A percentile compares a stretch with the other conserved stretches of the same genome.
Evolutionary conservation across 331 rosid genomes (phyloP).

Genomic region (Cucumis variabilis): DNA sequence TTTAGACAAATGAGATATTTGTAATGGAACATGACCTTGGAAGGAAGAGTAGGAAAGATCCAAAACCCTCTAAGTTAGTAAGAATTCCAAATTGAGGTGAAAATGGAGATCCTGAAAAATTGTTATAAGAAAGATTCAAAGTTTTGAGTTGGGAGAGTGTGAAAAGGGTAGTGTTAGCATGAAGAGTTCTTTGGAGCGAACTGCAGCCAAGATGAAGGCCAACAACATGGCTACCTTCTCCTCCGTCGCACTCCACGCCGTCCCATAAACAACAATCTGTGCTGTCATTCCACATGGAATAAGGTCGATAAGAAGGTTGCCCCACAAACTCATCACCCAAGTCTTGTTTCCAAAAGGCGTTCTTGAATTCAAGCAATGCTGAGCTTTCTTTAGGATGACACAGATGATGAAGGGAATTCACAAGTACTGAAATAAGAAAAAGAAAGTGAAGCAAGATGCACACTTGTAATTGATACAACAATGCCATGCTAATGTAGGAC

Average conservation of each 20-base stretch:
- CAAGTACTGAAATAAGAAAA: neutral
- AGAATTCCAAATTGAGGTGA: constrained; percentile 1
- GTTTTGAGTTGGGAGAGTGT: constrained; percentile 7
- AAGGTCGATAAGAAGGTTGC: neutral
- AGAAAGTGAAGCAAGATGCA: no score
- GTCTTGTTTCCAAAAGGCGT: neutral
- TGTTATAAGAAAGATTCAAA: neutral
- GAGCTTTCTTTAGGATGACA: neutral
- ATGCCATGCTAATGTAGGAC: no score
- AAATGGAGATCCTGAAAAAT: neutral
- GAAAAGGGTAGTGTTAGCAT: constrained; percentile 18
- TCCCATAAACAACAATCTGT: constrained; percentile 18
- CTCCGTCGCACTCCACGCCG: neutral
- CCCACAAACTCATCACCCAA: no score
- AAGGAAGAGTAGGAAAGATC: neutral
- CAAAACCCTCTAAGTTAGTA: neutral
- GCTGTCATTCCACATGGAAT: neutral
- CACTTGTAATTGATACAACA: no score
- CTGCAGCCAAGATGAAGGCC: constrained; percentile 25
- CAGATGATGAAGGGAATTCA: neutral
- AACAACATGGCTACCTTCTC: neutral
- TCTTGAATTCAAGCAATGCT: neutral
- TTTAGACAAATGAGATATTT: neutral
- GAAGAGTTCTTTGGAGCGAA: neutral
- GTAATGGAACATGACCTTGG: neutral